phyloP scores from a whole-genome alignment of 176 grass and related monocot genomes.

The barley (Hordeum vulgare) region DNA sequence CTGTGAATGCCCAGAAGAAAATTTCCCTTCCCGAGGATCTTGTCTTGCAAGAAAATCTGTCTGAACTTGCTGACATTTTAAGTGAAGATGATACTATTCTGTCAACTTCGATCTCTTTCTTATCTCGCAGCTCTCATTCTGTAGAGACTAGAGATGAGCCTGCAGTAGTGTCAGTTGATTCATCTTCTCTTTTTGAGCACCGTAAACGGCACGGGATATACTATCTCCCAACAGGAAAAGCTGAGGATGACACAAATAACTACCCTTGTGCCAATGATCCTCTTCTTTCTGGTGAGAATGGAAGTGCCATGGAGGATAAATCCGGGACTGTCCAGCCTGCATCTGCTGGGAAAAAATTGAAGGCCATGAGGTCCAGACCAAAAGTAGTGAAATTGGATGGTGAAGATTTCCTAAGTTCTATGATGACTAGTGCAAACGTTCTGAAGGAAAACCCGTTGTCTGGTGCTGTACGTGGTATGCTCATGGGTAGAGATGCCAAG shows the following conservation, averaged over 20 bases:
- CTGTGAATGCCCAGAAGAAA: conserved; percentile 66
- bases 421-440: conserved; percentile 19
- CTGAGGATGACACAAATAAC: conserved; percentile 42
- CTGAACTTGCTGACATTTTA: conserved; percentile 33
- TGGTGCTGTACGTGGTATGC: conserved; percentile 45
- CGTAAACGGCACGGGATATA: conserved; percentile 82
- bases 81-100: conserved; percentile 43
- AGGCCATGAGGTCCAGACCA: conserved; percentile 61
- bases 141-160: conserved; percentile 28
- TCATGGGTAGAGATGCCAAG: conserved; percentile 46
- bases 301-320: conserved; percentile 23
- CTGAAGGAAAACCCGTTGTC: conserved; percentile 41
- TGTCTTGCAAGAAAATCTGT: conserved; percentile 55
- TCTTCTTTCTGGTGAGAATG: conserved; percentile 34
- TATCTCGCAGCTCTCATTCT: conserved; percentile 8
- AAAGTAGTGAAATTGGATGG: conserved; percentile 82
- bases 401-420: conserved; percentile 53
- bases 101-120: conserved; percentile 43
- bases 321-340: conserved; percentile 19
- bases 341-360: conserved; percentile 37
- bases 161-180: conserved; percentile 32
- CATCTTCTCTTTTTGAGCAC: conserved; percentile 63
- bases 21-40: conserved; percentile 42
- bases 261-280: conserved; percentile 73
- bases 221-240: conserved; percentile 64